Percentiles rank a stretch among this genome's conserved stretches.
These are phyloP conservation scores for Claviceps maximensis DNA, from an alignment of 2,329 filamentous ascomycete genomes.

Conservation along the genomic window DNA sequence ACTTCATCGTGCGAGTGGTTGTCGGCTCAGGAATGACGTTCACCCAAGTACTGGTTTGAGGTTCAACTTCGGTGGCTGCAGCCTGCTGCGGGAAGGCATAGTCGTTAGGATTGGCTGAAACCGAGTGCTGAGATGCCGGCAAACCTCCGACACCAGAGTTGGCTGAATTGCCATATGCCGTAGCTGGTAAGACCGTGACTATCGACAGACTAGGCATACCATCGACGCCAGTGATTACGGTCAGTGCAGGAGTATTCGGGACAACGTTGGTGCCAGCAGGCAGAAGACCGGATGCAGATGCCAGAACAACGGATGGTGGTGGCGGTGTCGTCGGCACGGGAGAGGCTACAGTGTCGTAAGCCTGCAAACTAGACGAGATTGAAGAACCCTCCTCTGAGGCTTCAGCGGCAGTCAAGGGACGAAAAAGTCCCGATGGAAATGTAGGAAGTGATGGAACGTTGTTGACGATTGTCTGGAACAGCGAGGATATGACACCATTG, in stretches of 20 bases:
- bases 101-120: conserved; percentile 7
- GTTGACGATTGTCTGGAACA: conserved; percentile 20
- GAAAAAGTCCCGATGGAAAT: conserved; percentile 5
- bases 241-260: conserved; percentile 13
- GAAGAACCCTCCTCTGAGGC: conserved; percentile 6
- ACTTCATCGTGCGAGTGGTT: conserved; percentile 27
- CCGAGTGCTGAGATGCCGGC: conserved; percentile 6
- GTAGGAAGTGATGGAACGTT: conserved; percentile 12
- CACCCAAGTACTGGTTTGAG: conserved; percentile 24
- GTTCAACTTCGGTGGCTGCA: conserved; percentile 9
- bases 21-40: conserved; percentile 25
- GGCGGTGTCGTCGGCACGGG: neutral
- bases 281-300: conserved; percentile 11
- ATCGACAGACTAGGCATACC: conserved; percentile 12
- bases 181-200: conserved; percentile 8
- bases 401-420: conserved; percentile 7
- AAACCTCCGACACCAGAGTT: conserved; percentile 7
- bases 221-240: conserved; percentile 12
- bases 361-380: conserved; percentile 13
- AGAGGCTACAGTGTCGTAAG: conserved; percentile 12
- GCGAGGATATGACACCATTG: conserved; percentile 18
- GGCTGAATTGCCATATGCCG: conserved; percentile 8
- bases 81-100: conserved; percentile 12
- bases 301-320: conserved; percentile 8
- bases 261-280: conserved; percentile 12